Base-by-base conservation (phyloP, 1,284 basidiomycete species). In the Trametes polyzona region DNA sequence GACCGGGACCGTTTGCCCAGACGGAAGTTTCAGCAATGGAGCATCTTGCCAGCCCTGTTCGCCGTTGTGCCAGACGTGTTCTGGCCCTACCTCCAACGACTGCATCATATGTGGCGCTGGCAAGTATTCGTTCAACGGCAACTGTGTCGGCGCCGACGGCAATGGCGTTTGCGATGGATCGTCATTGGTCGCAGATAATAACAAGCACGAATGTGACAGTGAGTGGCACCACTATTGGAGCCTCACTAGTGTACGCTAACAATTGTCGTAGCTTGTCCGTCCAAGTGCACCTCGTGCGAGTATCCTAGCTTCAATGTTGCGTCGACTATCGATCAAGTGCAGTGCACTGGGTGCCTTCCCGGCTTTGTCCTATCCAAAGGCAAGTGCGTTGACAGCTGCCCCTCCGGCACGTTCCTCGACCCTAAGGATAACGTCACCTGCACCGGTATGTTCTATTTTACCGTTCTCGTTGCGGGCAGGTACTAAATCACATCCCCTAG, bases 201-300 rank as follows among this genome's bases (percentile, higher is more conserved):
- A 83, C 66, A 94, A 93, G 74, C 76, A 82, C 21, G 82, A 85
- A 63, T 94, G 92, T 67, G 90, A 93, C 66, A 81, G 91, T 92
- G 67, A 69, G 88, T 80, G 2, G 33, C 46, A 52, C 26, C 32
- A 47, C 14, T 21, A 2, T 14, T 48, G 24, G n/a, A n/a, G n/a
- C n/a, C 26, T 3, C n/a, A 1, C 11, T 14, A 17, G 8, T 4
- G 21, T 2, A 1, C 4, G 29, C 61, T 62, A 30, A 63, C 17
- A 40, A 8, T 40, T 54, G 7, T 30, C 16, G 11, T 60, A 91
- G 89, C 80, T 54, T 93, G 90, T 71, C 88, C 90, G 7, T 76
- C 87, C 1, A 90, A 89, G 69, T 94, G 92, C 69, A 89, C 87
- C 11, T 77, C 83, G 0, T 94, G 92, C 73, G 74, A 78, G 56